These are phyloP conservation scores for Austroboletus eburneus DNA, from an alignment of 768 basidiomycete genomes.

Conservation along the genomic window DNA sequence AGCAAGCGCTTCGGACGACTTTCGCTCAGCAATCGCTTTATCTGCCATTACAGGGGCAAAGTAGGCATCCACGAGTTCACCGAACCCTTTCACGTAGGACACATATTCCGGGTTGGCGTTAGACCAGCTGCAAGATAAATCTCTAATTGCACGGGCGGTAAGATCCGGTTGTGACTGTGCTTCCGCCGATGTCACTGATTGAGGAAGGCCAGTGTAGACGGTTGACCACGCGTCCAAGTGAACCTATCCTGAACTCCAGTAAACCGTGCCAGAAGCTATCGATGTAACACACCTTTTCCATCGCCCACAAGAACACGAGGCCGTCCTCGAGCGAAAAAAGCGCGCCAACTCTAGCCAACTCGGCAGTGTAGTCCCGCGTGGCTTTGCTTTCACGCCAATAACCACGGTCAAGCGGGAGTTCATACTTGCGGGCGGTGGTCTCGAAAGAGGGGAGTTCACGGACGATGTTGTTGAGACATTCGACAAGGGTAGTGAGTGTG, in stretches of 20 bases:
- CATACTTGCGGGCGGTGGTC: conserved; percentile 41
- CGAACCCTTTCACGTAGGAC: conserved; percentile 49
- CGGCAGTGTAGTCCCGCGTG: conserved; percentile 68
- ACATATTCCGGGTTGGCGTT: conserved; percentile 45
- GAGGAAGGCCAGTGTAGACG: conserved; percentile 30
- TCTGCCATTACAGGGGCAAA: conserved; percentile 34
- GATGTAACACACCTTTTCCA: conserved; percentile 55
- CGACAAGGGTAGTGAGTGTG: conserved; percentile 45
- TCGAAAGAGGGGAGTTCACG: conserved; percentile 60
- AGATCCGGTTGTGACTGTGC: conserved; percentile 5
- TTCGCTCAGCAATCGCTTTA: conserved; percentile 15
- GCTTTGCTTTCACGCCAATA: conserved; percentile 50
- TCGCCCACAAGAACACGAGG: conserved; percentile 71
- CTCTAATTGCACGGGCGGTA: conserved; percentile 33
- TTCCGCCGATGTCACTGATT: not conserved
- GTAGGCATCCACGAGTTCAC: conserved; percentile 41
- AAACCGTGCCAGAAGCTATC: not conserved
- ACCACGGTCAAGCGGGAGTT: conserved; percentile 37
- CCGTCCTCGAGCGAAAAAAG: conserved; percentile 53
- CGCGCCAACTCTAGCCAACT: conserved; percentile 54
- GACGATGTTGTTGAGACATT: conserved; percentile 54
- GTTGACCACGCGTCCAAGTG: conserved; percentile 67
- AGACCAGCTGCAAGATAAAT: conserved; percentile 62
- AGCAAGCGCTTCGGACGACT: conserved; percentile 9
- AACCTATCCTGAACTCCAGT: conserved; percentile 37